phyloP scores from a whole-genome alignment of 1,284 basidiomycete genomes.

The Volvariella volvacea region DNA sequence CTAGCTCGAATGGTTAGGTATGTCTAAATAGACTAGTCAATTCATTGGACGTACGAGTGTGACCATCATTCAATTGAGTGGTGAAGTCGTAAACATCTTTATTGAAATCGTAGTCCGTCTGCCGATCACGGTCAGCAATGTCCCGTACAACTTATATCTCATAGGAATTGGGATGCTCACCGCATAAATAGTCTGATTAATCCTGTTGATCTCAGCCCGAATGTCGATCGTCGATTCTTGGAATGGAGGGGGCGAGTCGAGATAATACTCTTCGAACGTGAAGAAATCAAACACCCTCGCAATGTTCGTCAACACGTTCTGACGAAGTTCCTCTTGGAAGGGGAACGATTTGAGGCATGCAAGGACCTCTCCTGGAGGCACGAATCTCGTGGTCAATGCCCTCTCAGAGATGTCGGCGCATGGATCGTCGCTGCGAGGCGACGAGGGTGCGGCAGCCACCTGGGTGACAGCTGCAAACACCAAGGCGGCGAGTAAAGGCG shows the following conservation, averaged over 20 bases:
- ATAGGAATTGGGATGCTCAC: slow-evolving; percentile 19
- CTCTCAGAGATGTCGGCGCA: no score
- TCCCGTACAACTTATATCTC: slow-evolving; percentile 1
- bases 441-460: no score
- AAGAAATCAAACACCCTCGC: slow-evolving; percentile 57
- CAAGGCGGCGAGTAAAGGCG: no score
- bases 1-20: slow-evolving; percentile 22
- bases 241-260: slow-evolving; percentile 53
- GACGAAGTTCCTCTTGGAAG: slow-evolving; percentile 55
- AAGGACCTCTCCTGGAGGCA: slow-evolving; percentile 47
- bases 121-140: slow-evolving; percentile 1
- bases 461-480: no score
- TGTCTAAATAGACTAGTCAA: no score
- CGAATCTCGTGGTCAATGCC: no score
- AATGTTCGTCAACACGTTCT: slow-evolving; percentile 50
- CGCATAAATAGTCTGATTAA: slow-evolving; percentile 41
- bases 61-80: slow-evolving; percentile 56
- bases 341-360: slow-evolving; percentile 56
- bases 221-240: slow-evolving; percentile 56
- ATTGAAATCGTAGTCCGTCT: slow-evolving; percentile 63
- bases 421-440: no score
- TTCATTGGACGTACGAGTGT: slow-evolving; percentile 52
- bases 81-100: slow-evolving; percentile 50
- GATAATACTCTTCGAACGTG: slow-evolving; percentile 59
- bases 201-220: slow-evolving; percentile 36